These are phyloP conservation scores for Juglanconis oblonga DNA, from an alignment of 2,329 filamentous ascomycete species.

Conservation along the genomic window DNA sequence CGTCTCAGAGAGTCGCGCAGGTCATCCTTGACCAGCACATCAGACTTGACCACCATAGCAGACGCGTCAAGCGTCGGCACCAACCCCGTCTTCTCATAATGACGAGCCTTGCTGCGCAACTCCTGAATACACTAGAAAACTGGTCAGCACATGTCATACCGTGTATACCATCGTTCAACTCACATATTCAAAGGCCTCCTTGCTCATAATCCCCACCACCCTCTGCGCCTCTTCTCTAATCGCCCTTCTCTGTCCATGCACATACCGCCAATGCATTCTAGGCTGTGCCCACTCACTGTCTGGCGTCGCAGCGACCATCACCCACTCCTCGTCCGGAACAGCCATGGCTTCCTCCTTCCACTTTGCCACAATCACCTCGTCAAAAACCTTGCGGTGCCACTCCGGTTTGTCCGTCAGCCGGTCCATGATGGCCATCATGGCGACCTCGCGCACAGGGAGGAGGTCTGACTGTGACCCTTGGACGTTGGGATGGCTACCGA, in stretches of 20 bases:
- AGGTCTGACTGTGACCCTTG: constrained; percentile 4
- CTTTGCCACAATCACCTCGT: constrained; percentile 29
- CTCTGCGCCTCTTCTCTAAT: not conserved
- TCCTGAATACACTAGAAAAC: constrained; percentile 14
- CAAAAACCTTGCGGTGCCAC: constrained; percentile 34
- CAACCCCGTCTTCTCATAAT: constrained; percentile 9
- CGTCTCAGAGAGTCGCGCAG: constrained; percentile 10
- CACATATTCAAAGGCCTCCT: constrained; percentile 11
- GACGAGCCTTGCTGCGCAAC: constrained; percentile 15
- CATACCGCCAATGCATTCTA: not conserved
- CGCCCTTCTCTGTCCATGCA: not conserved
- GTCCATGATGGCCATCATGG: constrained; percentile 15
- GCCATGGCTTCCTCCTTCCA: constrained; percentile 31
- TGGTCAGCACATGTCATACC: not conserved
- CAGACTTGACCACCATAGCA: constrained; percentile 12
- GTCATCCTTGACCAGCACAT: not conserved
- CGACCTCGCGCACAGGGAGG: constrained; percentile 18
- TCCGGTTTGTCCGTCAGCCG: constrained; percentile 17
- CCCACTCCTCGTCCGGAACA: constrained; percentile 20
- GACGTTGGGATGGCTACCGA: constrained; percentile 4
- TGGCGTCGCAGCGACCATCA: constrained; percentile 4
- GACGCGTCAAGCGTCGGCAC: constrained; percentile 13
- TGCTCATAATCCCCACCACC: constrained; percentile 30
- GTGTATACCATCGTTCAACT: not conserved
- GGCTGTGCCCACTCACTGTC: not conserved